A percentile compares a stretch with the other conserved stretches of the same genome.
Evolutionary conservation across 495 filamentous ascomycete genomes (phyloP).

Genomic region (Aspergillus olivimuriae): DNA sequence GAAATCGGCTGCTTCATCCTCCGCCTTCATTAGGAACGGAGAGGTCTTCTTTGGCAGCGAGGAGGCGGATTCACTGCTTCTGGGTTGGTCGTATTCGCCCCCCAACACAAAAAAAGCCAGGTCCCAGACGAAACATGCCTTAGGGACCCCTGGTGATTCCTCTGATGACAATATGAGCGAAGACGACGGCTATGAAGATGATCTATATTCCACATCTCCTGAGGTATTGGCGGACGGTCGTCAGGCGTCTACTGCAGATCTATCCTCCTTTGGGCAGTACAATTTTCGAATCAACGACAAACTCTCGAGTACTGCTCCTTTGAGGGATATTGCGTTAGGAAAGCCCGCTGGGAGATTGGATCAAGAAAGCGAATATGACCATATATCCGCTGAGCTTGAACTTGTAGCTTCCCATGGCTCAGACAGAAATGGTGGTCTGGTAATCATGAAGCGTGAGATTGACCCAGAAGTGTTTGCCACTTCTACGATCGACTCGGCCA

Average conservation of each 20-base stretch:
- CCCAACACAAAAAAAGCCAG: constrained; percentile 37
- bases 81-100: constrained; percentile 68
- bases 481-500: constrained; percentile 22
- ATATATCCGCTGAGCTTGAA: constrained; percentile 51
- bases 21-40: constrained; percentile 59
- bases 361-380: constrained; percentile 20
- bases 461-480: constrained; percentile 62
- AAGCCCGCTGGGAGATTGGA: constrained; percentile 21
- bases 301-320: constrained; percentile 69
- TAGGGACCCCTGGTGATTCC: constrained; percentile 33
- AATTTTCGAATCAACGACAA: constrained; percentile 70
- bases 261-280: constrained; percentile 48
- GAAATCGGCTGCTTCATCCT: constrained; percentile 59
- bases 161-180: constrained; percentile 51
- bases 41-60: constrained; percentile 81
- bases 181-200: constrained; percentile 68
- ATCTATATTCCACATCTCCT: constrained; percentile 52
- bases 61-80: constrained; percentile 70
- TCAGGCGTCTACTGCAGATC: constrained; percentile 16
- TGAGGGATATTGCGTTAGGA: constrained; percentile 64
- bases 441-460: constrained; percentile 68
- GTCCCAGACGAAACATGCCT: constrained; percentile 44
- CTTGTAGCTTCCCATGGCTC: constrained; percentile 66
- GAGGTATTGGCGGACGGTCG: constrained; percentile 18
- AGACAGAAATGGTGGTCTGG: constrained; percentile 61